A percentile compares a stretch with the other conserved stretches of the same genome.
phyloP scores from a whole-genome alignment of 2,329 filamentous ascomycete species.

The Fusarium tupiense region DNA sequence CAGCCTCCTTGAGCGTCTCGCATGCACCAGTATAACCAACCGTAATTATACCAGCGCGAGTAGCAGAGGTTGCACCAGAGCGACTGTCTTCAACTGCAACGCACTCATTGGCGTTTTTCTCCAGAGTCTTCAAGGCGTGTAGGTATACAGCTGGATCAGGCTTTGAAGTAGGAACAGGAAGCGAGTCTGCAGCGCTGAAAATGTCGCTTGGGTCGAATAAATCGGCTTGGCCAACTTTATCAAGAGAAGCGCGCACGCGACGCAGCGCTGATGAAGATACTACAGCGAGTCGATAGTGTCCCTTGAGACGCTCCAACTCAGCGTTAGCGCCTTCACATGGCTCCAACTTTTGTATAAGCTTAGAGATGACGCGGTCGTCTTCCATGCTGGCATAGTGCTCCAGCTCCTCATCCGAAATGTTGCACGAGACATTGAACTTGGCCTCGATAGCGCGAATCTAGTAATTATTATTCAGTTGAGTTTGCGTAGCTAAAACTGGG shows the following conservation, averaged over 20 bases:
- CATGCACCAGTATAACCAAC: neutral
- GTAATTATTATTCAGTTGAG: too few species aligned
- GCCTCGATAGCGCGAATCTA: neutral
- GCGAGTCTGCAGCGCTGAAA: neutral
- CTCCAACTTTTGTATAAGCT: neutral
- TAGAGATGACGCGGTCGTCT: neutral
- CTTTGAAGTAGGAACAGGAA: neutral
- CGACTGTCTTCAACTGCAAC: neutral
- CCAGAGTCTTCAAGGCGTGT: neutral
- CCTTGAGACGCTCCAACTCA: neutral
- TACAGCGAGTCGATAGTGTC: neutral
- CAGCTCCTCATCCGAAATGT: neutral
- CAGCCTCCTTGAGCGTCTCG: neutral
- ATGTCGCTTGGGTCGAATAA: neutral
- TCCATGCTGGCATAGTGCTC: neutral
- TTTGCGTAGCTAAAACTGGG: rapidly evolving
- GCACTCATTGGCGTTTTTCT: neutral
- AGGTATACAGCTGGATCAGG: neutral
- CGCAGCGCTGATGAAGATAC: neutral
- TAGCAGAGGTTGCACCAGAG: neutral
- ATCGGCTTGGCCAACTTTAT: neutral
- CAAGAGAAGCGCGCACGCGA: neutral
- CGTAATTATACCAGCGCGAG: rapidly evolving
- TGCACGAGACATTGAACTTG: neutral
- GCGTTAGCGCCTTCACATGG: neutral